These are phyloP conservation scores for Tolypocladium cylindrosporum DNA, from an alignment of 2,329 filamentous ascomycete genomes.

Conservation along the genomic window DNA sequence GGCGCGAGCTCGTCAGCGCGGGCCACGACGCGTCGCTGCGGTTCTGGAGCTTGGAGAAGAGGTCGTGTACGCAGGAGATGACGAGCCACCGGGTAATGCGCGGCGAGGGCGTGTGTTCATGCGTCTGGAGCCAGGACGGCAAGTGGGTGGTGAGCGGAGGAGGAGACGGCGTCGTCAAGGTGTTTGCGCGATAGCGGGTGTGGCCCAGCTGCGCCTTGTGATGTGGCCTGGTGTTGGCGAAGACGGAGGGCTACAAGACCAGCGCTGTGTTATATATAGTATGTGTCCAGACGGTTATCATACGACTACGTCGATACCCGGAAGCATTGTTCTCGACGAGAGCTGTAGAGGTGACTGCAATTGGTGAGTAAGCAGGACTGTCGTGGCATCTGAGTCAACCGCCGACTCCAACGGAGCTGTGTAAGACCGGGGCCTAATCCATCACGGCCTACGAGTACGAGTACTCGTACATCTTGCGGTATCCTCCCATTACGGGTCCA, in stretches of 20 bases:
- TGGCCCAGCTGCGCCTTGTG: background rate
- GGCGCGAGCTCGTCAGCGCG: constrained; percentile 86
- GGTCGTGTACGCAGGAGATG: constrained; percentile 90
- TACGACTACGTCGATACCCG: constrained; percentile 19
- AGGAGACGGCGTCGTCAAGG: constrained; percentile 92
- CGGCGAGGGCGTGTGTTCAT: constrained; percentile 87
- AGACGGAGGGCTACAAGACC: background rate
- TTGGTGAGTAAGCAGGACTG: background rate
- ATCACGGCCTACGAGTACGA: no score
- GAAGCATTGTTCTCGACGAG: constrained; percentile 2
- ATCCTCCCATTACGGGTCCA: background rate
- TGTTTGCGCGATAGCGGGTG: constrained; percentile 52
- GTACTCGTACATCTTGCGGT: background rate
- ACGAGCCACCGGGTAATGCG: constrained; percentile 89
- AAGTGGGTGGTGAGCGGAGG: constrained; percentile 91
- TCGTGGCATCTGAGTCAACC: background rate
- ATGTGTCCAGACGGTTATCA: constrained; percentile 5
- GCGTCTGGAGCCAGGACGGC: constrained; percentile 93
- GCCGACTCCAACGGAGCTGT: background rate
- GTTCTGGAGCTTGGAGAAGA: constrained; percentile 96
- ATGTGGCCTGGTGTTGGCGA: background rate
- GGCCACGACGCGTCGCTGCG: constrained; percentile 92
- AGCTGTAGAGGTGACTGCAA: no score
- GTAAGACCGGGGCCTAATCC: background rate
- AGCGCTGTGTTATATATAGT: constrained; percentile 5